These are phyloP conservation scores for Diospyros lotus DNA, from an alignment of 148 eudicot species.

Conservation along the genomic window DNA sequence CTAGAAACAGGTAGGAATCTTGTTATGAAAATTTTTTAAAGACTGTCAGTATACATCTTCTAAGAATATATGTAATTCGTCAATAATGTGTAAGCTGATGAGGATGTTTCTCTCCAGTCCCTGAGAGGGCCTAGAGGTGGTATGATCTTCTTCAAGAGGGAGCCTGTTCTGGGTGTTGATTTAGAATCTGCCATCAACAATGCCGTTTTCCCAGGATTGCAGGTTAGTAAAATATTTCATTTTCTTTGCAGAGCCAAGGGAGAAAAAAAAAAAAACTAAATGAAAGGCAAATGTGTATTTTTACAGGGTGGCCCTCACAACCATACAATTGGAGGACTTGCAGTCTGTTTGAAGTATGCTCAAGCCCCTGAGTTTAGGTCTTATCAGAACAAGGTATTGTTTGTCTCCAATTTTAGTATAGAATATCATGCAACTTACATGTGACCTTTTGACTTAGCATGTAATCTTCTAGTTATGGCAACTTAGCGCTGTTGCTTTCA, in stretches of 20 bases:
- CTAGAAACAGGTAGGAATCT: too few species aligned
- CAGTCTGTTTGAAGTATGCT: slow-evolving; percentile 82
- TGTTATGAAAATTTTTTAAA: too few species aligned
- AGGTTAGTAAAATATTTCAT: slow-evolving; percentile 34
- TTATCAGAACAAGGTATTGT: slow-evolving; percentile 62
- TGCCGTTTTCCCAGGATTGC: slow-evolving; percentile 89
- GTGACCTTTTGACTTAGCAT: neutral
- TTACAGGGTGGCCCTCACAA: slow-evolving; percentile 95
- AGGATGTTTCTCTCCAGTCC: slow-evolving; percentile 39
- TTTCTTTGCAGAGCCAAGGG: neutral
- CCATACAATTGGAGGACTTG: slow-evolving; percentile 90
- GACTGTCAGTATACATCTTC: neutral
- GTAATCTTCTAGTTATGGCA: neutral
- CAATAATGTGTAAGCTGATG: neutral
- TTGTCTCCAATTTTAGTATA: neutral
- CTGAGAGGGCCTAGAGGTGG: slow-evolving; percentile 96
- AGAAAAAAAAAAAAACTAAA: too few species aligned
- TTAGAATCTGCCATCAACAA: slow-evolving; percentile 80
- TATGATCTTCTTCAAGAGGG: slow-evolving; percentile 89
- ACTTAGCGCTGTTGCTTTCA: slow-evolving; percentile 4
- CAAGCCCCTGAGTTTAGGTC: slow-evolving; percentile 69
- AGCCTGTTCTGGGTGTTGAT: slow-evolving; percentile 70
- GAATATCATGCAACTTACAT: neutral
- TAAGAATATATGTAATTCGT: neutral
- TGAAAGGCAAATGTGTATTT: neutral